Base-by-base conservation (phyloP, 2,329 filamentous ascomycete genomes). In the Colletotrichum eremochloae region DNA sequence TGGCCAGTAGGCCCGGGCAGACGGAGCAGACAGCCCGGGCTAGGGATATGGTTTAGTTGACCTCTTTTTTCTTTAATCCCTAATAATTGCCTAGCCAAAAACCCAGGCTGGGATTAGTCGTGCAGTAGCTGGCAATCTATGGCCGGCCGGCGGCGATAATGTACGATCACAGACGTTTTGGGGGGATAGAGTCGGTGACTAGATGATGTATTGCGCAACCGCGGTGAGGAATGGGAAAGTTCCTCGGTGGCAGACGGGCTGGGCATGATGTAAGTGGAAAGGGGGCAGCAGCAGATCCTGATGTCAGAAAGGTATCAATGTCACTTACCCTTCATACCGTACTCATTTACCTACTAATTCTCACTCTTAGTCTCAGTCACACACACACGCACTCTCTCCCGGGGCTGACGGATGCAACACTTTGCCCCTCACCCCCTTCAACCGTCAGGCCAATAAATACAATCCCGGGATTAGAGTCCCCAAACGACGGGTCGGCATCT, bases 51-150 rank as follows among this genome's bases (percentile, higher is more conserved):
- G 20, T 53, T 42, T 69, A 61, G 60, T 20, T 42, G 46, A 38
- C 44, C 5, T 48, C 29, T 48, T 42, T 61, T 12, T 48, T 36
- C 42, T 42, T 61, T 33, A 18, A 42, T 38, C 55, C 69, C 69
- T 69, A 48, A 61, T 42, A 69, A 72, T 69, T 69, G 55, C 64
- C 66, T 65, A 69, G 60, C 69, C 48, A 42, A 46, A 11, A 57
- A 24, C 4, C 60, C 31, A 50, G 7, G 33, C 65, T 56, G 24
- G 60, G 66, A 36, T 48, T 65, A 72, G 66, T 29, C 60, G 31
- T 53, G 53, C 24, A 60, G 52, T 29, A 55, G 31, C 38, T 63
- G 46, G 56, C 42, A 52, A 53, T 42, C 63, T 68, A 50, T 60
- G 46, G 52, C 42, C 58, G 63, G 65, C 33, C 29, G 57, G 36